Evolutionary conservation across 2,329 filamentous ascomycete species (phyloP).

Genomic region (Venturia aucupariae): DNA sequence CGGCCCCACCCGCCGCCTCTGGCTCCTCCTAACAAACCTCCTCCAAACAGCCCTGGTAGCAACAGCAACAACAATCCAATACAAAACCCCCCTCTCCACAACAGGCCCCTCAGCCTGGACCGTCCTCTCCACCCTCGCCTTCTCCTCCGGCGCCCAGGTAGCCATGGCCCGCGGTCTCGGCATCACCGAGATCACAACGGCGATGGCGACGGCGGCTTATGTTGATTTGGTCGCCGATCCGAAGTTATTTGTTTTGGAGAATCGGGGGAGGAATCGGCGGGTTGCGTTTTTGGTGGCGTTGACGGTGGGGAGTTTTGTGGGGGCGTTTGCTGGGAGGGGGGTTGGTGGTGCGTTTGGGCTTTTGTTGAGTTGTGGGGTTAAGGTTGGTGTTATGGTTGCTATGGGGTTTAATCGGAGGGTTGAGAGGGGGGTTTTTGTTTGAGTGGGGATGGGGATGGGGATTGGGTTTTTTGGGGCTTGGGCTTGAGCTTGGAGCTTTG

Average conservation of each 20-base stretch:
- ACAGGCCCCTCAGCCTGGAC: conserved; percentile 33
- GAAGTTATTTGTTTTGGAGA: conserved; percentile 37
- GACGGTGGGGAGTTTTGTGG: conserved; percentile 41
- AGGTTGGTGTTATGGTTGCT: background rate
- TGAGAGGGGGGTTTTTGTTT: background rate
- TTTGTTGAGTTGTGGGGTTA: conserved; percentile 2
- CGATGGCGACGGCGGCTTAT: conserved; percentile 56
- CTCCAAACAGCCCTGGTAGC: conserved; percentile 49
- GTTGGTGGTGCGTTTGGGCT: background rate
- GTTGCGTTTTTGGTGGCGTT: conserved; percentile 42
- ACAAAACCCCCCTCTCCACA: conserved; percentile 18
- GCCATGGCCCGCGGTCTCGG: conserved; percentile 46
- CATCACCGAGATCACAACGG: conserved; percentile 54
- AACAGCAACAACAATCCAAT: conserved; percentile 42
- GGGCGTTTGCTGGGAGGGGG: conserved; percentile 31
- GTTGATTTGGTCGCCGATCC: conserved; percentile 39
- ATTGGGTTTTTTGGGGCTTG: too few species aligned
- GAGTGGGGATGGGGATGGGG: background rate
- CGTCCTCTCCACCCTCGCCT: conserved; percentile 44
- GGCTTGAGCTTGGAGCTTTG: too few species aligned
- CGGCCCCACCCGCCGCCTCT: conserved; percentile 42
- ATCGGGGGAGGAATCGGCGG: conserved; percentile 43
- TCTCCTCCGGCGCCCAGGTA: conserved; percentile 50
- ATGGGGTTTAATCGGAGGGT: background rate
- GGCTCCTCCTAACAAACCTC: conserved; percentile 46